Conservation (phyloP, 1,284 basidiomycete genomes). For the Sporisorium exsertum region DNA sequence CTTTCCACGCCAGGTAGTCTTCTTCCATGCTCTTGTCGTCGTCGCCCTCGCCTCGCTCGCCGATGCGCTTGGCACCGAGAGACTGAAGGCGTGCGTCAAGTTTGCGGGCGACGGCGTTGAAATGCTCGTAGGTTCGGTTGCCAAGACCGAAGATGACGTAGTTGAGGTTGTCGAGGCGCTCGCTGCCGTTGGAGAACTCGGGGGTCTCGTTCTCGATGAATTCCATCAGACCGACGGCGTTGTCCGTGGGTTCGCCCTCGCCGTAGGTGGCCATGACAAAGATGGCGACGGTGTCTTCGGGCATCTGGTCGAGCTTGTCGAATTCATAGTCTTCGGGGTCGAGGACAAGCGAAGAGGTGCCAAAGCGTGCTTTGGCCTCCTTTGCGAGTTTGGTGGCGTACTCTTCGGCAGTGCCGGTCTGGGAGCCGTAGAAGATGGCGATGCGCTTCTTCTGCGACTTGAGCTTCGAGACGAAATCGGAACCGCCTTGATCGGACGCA, state of each 20-base stretch:
- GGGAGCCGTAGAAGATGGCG: slow-evolving; percentile 67
- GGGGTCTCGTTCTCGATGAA: slow-evolving; percentile 87
- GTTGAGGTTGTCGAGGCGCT: slow-evolving; percentile 85
- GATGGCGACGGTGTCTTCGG: slow-evolving; percentile 85
- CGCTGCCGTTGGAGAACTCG: slow-evolving; percentile 84
- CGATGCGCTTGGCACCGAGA: slow-evolving; percentile 88
- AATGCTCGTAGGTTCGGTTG: slow-evolving; percentile 84
- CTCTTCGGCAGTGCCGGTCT: slow-evolving; percentile 68
- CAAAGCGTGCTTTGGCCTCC: slow-evolving; percentile 68
- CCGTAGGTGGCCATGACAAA: slow-evolving; percentile 99
- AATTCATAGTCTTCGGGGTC: slow-evolving; percentile 80
- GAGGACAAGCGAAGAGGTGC: slow-evolving; percentile 65
- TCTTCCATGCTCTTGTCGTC: slow-evolving; percentile 99
- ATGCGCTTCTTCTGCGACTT: slow-evolving; percentile 66
- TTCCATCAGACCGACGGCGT: slow-evolving; percentile 94
- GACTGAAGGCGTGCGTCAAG: slow-evolving; percentile 81
- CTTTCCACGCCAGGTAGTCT: slow-evolving; percentile 99
- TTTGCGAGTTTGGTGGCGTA: slow-evolving; percentile 68
- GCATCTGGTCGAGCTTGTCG: slow-evolving; percentile 90
- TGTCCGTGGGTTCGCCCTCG: slow-evolving; percentile 98
- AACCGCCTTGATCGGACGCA: slow-evolving; percentile 21
- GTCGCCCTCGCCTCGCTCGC: slow-evolving; percentile 93
- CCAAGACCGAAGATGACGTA: slow-evolving; percentile 95
- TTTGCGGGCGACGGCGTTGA: slow-evolving; percentile 86
- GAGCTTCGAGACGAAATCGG: slow-evolving; percentile 62